Base-by-base conservation (phyloP, 2,329 filamentous ascomycete species). In the Fusarium coicis region DNA sequence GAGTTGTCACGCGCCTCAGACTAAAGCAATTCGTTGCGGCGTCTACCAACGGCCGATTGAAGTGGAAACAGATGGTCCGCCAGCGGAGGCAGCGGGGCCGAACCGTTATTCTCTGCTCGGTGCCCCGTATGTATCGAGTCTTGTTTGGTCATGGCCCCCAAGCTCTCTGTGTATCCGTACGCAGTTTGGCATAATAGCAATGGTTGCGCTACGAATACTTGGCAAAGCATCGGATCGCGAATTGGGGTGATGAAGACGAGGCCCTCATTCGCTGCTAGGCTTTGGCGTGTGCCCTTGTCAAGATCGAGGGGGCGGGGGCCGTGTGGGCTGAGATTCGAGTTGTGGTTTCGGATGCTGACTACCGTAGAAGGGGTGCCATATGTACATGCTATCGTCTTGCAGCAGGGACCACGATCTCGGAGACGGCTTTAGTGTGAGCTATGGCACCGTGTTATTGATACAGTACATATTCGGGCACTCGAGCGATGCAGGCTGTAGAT, bases 271-370 rank as follows among this genome's bases (percentile, higher is more conserved):
- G 67, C 55, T 73, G 50, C 32, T 63, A 37, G 19, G 15, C n/a
- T 66, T 62, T 66, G 56, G 46, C 57, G 50, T 66, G 56, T 66
- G 67, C 60, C 69, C 74, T 74, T 70, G 73, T 77, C 70, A 68
- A 75, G 73, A 74, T 75, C 73, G 73, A 66, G 59, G 67, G 63
- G 70, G 61, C 58, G 67, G 69, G 65, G 66, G 47, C 68, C 57
- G 69, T 76, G 69, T 78, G 76, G 76, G 72, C 76, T 78, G 74
- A 78, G 76, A 77, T 76, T 78, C 69, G 69, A 78, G 76, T 53
- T 78, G 72, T 75, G 72, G 75, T 74, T 66, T 75, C 63, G 70
- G 65, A 61, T 67, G 54, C 44, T 75, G 74, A 66, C 71, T 72
- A 69, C 71, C 68, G 72, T 62, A 40, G 65, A 74, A 74, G 58